These are phyloP conservation scores for Suillus lakei DNA, from an alignment of 768 basidiomycete genomes.

Conservation along the genomic window DNA sequence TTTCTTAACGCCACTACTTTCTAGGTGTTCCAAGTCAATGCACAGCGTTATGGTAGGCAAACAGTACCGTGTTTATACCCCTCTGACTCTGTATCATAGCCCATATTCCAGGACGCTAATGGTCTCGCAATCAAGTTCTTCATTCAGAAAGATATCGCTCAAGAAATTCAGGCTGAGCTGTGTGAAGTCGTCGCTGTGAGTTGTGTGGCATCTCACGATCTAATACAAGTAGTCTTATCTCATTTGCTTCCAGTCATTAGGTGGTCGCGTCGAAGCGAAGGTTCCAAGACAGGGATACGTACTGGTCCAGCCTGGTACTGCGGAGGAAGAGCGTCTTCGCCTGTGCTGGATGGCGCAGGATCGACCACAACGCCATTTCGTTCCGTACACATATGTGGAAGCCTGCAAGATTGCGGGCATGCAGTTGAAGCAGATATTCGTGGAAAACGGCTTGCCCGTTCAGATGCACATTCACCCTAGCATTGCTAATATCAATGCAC, in stretches of 20 bases:
- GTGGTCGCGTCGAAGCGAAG: constrained; percentile 78
- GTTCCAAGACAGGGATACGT: constrained; percentile 80
- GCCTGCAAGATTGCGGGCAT: constrained; percentile 83
- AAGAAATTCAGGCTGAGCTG: constrained; percentile 70
- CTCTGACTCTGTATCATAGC: constrained; percentile 39
- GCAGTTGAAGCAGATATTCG: constrained; percentile 77
- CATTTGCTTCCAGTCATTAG: constrained; percentile 55
- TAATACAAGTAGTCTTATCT: constrained; percentile 12
- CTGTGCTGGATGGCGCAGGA: constrained; percentile 73
- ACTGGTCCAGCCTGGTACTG: constrained; percentile 67
- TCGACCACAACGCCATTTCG: constrained; percentile 76
- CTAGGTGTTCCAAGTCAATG: constrained; percentile 12
- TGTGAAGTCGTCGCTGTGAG: constrained; percentile 74
- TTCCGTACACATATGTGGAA: constrained; percentile 81
- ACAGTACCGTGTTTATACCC: background rate
- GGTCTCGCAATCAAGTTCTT: constrained; percentile 82
- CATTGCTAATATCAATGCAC: constrained; percentile 78
- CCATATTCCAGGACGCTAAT: constrained; percentile 72
- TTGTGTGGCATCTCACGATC: constrained; percentile 1
- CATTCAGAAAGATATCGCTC: constrained; percentile 76
- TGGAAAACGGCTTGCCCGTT: constrained; percentile 66
- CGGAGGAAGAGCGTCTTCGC: constrained; percentile 76
- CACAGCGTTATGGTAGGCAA: constrained; percentile 9
- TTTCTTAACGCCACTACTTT: constrained; percentile 16
- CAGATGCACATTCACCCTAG: constrained; percentile 82